phyloP scores from a whole-genome alignment of 2,329 filamentous ascomycete genomes.

The Dothideomycetidae sp. region DNA sequence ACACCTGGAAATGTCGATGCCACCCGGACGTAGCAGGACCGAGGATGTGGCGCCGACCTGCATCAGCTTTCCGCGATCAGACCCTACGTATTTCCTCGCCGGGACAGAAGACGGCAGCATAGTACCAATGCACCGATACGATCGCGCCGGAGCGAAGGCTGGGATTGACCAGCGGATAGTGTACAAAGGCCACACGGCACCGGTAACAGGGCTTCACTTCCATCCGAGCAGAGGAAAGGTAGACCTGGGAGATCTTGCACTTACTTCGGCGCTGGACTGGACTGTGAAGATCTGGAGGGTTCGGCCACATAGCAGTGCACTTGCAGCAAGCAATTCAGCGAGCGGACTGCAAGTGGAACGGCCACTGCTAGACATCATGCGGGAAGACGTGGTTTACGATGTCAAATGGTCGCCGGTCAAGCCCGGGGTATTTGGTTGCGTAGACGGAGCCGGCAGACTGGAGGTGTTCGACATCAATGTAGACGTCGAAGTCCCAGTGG shows the following conservation, averaged over 20 bases:
- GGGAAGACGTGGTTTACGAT: constrained; percentile 95
- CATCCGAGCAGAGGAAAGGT: constrained; percentile 85
- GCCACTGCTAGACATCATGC: constrained; percentile 76
- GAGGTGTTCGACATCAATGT: constrained; percentile 93
- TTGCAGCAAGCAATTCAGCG: constrained; percentile 9
- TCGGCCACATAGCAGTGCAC: constrained; percentile 45
- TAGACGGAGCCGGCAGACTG: constrained; percentile 81
- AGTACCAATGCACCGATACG: constrained; percentile 92
- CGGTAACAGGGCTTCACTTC: constrained; percentile 92
- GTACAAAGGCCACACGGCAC: constrained; percentile 82
- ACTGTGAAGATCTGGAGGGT: constrained; percentile 95
- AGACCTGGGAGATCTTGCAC: constrained; percentile 83
- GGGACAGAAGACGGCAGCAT: constrained; percentile 95
- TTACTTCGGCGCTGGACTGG: constrained; percentile 92
- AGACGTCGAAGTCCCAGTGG: constrained; percentile 82
- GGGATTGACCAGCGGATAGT: constrained; percentile 80
- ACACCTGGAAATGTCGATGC: constrained; percentile 73
- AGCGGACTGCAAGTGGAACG: constrained; percentile 37
- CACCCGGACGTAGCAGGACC: constrained; percentile 60
- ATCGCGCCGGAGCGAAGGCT: constrained; percentile 91
- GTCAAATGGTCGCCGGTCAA: constrained; percentile 89
- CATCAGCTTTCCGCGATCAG: constrained; percentile 85
- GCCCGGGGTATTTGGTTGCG: constrained; percentile 84
- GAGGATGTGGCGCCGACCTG: constrained; percentile 92
- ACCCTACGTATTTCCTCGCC: constrained; percentile 94